A percentile compares a stretch with the other conserved stretches of the same genome.
Conservation (phyloP, 1,139 yeast genomes). For the Lizanozyma gosingica region DNA sequence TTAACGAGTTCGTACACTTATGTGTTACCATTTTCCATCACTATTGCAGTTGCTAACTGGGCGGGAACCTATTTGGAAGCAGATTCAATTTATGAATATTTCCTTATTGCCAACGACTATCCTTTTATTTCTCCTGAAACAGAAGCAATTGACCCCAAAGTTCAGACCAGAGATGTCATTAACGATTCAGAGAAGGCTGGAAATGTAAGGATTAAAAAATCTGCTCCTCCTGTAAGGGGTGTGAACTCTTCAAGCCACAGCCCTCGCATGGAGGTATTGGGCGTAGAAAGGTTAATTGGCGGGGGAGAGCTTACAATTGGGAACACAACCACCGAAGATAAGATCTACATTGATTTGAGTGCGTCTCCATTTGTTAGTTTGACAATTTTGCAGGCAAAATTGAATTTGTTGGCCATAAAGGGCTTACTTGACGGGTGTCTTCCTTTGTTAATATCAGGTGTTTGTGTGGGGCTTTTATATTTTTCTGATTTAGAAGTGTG, state of each 20-base stretch:
- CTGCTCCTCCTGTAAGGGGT: background rate
- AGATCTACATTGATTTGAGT: slow-evolving; percentile 29
- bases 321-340: slow-evolving; percentile 5
- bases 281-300: background rate
- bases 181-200: slow-evolving; percentile 13
- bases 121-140: slow-evolving; percentile 43
- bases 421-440: slow-evolving; percentile 48
- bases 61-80: slow-evolving; percentile 47
- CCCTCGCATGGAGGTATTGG: background rate
- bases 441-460: slow-evolving; percentile 30
- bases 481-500: slow-evolving; percentile 47
- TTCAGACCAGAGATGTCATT: slow-evolving; percentile 30
- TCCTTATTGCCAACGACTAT: slow-evolving; percentile 42
- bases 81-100: slow-evolving; percentile 42
- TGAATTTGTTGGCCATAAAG: slow-evolving; percentile 27
- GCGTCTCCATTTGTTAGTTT: slow-evolving; percentile 28
- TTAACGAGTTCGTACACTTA: slow-evolving; percentile 53
- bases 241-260: background rate
- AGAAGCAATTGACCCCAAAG: slow-evolving; percentile 29
- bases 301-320: background rate
- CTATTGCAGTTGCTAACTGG: slow-evolving; percentile 54
- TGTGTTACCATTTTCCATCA: slow-evolving; percentile 49
- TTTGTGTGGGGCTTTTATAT: slow-evolving; percentile 41
- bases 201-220: background rate
- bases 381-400: slow-evolving; percentile 22